phyloP scores from a whole-genome alignment of 2,329 filamentous ascomycete genomes.

The Stemphylium beticola region DNA sequence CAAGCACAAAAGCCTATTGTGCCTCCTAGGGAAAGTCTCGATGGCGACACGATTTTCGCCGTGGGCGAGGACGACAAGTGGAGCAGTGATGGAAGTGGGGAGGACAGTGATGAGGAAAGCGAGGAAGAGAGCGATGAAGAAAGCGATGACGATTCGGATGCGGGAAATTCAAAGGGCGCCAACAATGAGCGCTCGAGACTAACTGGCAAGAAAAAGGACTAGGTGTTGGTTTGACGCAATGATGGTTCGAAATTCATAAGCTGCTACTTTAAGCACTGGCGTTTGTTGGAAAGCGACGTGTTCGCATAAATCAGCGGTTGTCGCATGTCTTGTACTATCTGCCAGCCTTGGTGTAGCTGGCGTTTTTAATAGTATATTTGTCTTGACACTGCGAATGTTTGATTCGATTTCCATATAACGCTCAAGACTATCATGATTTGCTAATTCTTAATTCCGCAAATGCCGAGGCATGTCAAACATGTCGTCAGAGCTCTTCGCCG shows the following conservation, averaged over 20 bases:
- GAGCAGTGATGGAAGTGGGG: constrained; percentile 64
- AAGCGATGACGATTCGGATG: constrained; percentile 1
- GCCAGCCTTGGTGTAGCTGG: constrained; percentile 10
- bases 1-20: constrained; percentile 56
- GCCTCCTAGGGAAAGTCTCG: constrained; percentile 67
- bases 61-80: constrained; percentile 88
- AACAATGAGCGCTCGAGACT: constrained; percentile 41
- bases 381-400: background rate
- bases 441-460: constrained; percentile 23
- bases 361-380: constrained; percentile 5
- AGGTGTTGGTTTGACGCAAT: constrained; percentile 9
- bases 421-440: background rate
- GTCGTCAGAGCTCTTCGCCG: constrained; percentile 10
- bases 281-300: constrained; percentile 13
- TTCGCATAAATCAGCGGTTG: constrained; percentile 6
- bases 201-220: constrained; percentile 45
- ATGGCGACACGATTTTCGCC: constrained; percentile 95
- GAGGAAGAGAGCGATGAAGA: constrained; percentile 9
- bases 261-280: constrained; percentile 11
- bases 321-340: constrained; percentile 6
- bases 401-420: background rate
- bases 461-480: constrained; percentile 17
- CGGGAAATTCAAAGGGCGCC: constrained; percentile 44
- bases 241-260: constrained; percentile 4
- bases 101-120: constrained; percentile 10